Base-by-base conservation (phyloP, 2,329 filamentous ascomycete species). In the Pezicula rhizophila region DNA sequence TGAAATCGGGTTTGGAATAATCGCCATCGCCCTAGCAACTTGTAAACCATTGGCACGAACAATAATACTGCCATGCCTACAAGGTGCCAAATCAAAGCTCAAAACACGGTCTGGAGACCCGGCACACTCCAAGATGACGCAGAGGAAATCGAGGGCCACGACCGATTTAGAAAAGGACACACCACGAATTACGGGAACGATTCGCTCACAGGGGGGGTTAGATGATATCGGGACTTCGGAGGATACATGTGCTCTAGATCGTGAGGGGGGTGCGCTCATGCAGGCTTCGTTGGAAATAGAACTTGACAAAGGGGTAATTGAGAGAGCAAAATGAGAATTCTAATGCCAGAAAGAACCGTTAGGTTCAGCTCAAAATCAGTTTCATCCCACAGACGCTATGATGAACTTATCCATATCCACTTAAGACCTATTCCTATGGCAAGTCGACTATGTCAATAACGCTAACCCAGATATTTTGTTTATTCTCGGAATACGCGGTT, bases 381-480 rank as follows among this genome's bases (percentile, higher is more conserved):
- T 23, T 23, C 23, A 23, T 23, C 23, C 23, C 23, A 7, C 23
- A 23, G 3, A 23, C 23, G 5, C 23, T 7, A 23, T 23, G 23
- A 23, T 23, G 18, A 18, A 18, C 18, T 18, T 18, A 18, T 18
- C 26, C 26, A 31, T 12, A 7, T 10, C 6, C 38, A 17, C 7
- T 18, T 5, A 23, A 14, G 10, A 5, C 11, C 37, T 20, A 26
- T 14, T 23, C 14, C 23, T 28, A 10, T 23, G 50, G 58, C 8
- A 60, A 45, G 8, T 51, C 46, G 23, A 26, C 37, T 11, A 58
- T 37, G 15, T 58, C 49, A 1, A 61, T 47, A 2, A 60, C 23
- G 23, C 58, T 60, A 6, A 61, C 58, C 58, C 58, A 61, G 8
- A 61, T 58, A 25, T 61, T 61, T 34, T 61, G 56, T 51, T 61